Base-by-base conservation (phyloP, 495 filamentous ascomycete genomes). In the Penicillium pancosmium region DNA sequence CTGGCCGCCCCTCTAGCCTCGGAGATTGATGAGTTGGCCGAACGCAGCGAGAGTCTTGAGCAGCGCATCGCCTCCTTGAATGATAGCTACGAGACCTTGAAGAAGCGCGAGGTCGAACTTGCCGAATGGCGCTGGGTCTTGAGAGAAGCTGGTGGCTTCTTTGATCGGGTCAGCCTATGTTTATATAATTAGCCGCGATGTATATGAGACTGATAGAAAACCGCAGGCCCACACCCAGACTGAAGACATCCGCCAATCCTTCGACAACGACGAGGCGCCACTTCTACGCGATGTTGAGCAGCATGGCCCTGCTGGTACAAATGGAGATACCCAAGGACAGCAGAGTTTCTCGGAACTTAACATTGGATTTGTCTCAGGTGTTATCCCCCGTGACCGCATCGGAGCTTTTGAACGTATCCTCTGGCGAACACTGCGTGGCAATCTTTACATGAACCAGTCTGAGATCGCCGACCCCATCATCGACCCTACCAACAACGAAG, bases 361-460 rank as follows among this genome's bases (percentile, higher is more conserved):
- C 72, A 98, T 99, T 65, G 95, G 95, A n/a, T 98, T 99, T 64
- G 94, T 99, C n/a, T 88, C 95, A 52, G 94, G 94, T 73, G 95
- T 98, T 52, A 98, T 99, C 65, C 88, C 91, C 23, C 83, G 93
- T 23, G 93, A 97, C 61, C 87, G 93, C 8, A 94, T 98, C 56
- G 92, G 88, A 9, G 89, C 94, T 34, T 97, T 99, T 68, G 94
- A 99, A 75, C 87, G 94, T 52, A 98, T 98, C 61, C 82, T 99
- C 15, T 99, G 94, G 94, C 83, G 94, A 54, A 97, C 94, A 0
- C 80, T 99, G 54, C 92, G 94, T 66, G 94, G 94, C 62, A 99
- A 99, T 75, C 84, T 99, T 18, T 99, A 97, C 79, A 99, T 99
- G 94, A 99, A 98, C 77, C 94, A 99, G 79, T 91, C 93, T 35